These are phyloP conservation scores for Mycena galopus DNA, from an alignment of 768 basidiomycete genomes.

Conservation along the genomic window DNA sequence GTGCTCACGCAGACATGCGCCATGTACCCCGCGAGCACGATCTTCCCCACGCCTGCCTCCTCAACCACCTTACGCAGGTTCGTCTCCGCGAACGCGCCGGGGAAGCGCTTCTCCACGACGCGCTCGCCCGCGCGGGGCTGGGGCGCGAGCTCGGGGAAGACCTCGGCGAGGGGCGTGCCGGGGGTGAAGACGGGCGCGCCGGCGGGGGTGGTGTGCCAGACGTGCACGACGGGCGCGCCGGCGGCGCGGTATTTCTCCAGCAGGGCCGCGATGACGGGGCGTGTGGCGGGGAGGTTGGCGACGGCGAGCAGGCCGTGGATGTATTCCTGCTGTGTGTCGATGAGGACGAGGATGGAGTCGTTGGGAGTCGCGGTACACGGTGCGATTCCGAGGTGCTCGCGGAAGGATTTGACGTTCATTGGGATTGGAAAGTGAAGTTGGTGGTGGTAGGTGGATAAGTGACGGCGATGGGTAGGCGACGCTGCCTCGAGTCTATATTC, in stretches of 20 bases:
- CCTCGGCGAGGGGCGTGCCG: constrained; percentile 22
- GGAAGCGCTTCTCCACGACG: constrained; percentile 17
- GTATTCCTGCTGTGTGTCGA: constrained; percentile 33
- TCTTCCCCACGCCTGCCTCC: constrained; percentile 10
- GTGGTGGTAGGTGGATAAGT: not conserved
- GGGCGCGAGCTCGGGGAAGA: constrained; percentile 19
- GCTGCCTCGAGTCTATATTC: not conserved
- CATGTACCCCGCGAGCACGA: constrained; percentile 28
- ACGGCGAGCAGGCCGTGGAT: constrained; percentile 17
- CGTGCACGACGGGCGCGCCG: constrained; percentile 1
- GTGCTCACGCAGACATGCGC: constrained; percentile 29
- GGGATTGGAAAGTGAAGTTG: not conserved
- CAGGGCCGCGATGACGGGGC: constrained; percentile 18
- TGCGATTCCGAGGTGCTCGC: constrained; percentile 2
- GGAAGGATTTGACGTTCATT: constrained; percentile 20
- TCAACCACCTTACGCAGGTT: constrained; percentile 4
- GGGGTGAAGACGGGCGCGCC: constrained; percentile 30
- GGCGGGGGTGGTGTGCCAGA: constrained; percentile 13
- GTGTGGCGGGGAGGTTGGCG: constrained; percentile 8
- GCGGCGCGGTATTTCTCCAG: constrained; percentile 28
- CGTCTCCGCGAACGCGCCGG: constrained; percentile 27
- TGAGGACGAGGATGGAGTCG: constrained; percentile 30
- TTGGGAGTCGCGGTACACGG: constrained; percentile 11
- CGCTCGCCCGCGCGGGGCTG: not conserved
- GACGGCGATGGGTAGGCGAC: not conserved